Evolutionary conservation across 768 basidiomycete genomes (phyloP).

Genomic region (Boletus edulis): DNA sequence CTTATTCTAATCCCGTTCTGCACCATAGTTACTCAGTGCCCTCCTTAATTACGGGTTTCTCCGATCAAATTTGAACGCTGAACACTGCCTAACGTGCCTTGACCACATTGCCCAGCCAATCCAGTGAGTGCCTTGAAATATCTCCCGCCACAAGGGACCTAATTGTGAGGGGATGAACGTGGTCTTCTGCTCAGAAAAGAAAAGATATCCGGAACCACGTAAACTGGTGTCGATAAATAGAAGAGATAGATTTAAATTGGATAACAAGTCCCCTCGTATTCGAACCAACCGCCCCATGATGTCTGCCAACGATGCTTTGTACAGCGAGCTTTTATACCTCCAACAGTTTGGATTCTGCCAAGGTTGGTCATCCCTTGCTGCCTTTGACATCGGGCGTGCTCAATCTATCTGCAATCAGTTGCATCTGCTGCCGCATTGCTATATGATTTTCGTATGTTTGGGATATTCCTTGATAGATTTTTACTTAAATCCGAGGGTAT

Average conservation of each 20-base stretch:
- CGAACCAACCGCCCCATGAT: neutral
- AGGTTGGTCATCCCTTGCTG: slow-evolving; percentile 1
- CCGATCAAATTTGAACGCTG: neutral
- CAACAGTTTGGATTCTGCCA: slow-evolving; percentile 6
- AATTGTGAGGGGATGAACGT: neutral
- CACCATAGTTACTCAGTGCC: neutral
- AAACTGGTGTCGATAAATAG: neutral
- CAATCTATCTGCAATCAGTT: neutral
- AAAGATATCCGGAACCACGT: neutral
- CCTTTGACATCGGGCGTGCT: neutral
- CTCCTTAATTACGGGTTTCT: neutral
- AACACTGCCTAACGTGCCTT: neutral
- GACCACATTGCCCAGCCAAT: neutral
- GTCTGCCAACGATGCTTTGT: neutral
- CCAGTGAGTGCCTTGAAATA: neutral
- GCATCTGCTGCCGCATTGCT: slow-evolving; percentile 9
- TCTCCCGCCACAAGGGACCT: too few species aligned
- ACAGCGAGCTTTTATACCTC: neutral
- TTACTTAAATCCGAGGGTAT: neutral
- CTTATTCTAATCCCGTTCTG: neutral
- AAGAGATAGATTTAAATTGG: neutral
- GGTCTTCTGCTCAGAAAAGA: neutral
- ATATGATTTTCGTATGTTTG: slow-evolving; percentile 16
- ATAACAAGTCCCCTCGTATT: neutral
- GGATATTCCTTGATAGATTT: neutral